Conservation (phyloP, 2,329 filamentous ascomycete genomes). For the Arachnomyces sp. region DNA sequence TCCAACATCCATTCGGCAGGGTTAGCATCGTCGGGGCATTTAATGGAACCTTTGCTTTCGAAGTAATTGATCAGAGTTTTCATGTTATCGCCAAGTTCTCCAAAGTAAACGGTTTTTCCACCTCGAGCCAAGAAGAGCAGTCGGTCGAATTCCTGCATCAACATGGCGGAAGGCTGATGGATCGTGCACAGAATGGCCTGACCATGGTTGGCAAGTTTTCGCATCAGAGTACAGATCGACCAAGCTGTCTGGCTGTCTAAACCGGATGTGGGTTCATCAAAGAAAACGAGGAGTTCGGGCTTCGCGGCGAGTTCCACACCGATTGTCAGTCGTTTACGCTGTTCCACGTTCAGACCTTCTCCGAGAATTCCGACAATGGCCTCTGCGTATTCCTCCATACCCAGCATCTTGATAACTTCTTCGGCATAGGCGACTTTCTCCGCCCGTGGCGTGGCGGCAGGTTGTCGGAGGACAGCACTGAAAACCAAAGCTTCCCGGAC, state of each 20-base stretch:
- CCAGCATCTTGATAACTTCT: slow-evolving; percentile 81
- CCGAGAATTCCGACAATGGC: slow-evolving; percentile 85
- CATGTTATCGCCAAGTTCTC: slow-evolving; percentile 56
- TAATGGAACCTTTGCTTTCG: slow-evolving; percentile 49
- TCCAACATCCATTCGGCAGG: slow-evolving; percentile 70
- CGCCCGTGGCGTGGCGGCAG: slow-evolving; percentile 58
- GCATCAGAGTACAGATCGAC: slow-evolving; percentile 80
- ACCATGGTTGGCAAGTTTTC: slow-evolving; percentile 81
- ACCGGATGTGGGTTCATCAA: slow-evolving; percentile 92
- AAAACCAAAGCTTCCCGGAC: slow-evolving; percentile 85
- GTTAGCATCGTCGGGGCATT: slow-evolving; percentile 57
- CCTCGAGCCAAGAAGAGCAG: slow-evolving; percentile 58
- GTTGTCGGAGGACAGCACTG: slow-evolving; percentile 77
- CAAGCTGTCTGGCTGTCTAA: slow-evolving; percentile 89
- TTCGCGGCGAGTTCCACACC: slow-evolving; percentile 94
- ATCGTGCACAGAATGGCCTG: slow-evolving; percentile 96
- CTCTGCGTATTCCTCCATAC: slow-evolving; percentile 85
- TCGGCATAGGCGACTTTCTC: slow-evolving; percentile 86
- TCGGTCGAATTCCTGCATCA: slow-evolving; percentile 77
- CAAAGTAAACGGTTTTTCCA: slow-evolving; percentile 63
- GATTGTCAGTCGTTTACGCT: slow-evolving; percentile 74
- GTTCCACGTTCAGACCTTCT: slow-evolving; percentile 63
- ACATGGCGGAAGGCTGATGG: slow-evolving; percentile 90
- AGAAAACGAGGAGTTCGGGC: slow-evolving; percentile 79
- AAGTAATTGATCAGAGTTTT: slow-evolving; percentile 56